These are phyloP conservation scores for Zygoascus biomembranicola DNA, from an alignment of 805 yeast species.

Conservation along the genomic window DNA sequence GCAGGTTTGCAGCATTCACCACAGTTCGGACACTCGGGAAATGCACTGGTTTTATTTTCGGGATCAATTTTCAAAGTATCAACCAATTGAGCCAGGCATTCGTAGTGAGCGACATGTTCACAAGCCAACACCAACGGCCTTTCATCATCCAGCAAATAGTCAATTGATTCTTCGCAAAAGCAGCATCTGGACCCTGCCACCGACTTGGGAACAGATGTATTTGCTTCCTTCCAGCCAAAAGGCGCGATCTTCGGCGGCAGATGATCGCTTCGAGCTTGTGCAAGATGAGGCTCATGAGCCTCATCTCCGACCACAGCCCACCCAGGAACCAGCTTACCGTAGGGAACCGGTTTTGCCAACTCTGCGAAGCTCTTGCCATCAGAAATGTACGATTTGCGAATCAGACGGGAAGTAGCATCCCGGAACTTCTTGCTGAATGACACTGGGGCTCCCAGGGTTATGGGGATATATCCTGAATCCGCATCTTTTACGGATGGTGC, in stretches of 20 bases:
- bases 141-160: constrained; percentile 12
- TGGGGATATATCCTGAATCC: background rate
- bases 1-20: constrained; percentile 11
- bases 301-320: background rate
- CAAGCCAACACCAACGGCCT: constrained; percentile 12
- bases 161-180: constrained; percentile 18
- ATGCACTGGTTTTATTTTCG: background rate
- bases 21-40: constrained; percentile 16
- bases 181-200: constrained; percentile 12
- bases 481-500: background rate
- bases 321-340: background rate
- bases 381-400: background rate
- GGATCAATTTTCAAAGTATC: constrained; percentile 5
- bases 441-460: background rate
- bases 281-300: background rate
- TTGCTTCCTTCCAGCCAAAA: constrained; percentile 3
- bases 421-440: background rate
- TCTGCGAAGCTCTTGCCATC: background rate
- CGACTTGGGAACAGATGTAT: constrained; percentile 1
- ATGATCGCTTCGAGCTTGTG: background rate
- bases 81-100: constrained; percentile 11
- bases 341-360: background rate
- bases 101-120: constrained; percentile 14
- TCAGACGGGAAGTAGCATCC: background rate
- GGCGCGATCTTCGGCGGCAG: constrained; percentile 6